Percentiles rank a stretch among this genome's conserved stretches.
phyloP scores from a whole-genome alignment of 495 filamentous ascomycete species.

The Hypoxylon cercidicola region DNA sequence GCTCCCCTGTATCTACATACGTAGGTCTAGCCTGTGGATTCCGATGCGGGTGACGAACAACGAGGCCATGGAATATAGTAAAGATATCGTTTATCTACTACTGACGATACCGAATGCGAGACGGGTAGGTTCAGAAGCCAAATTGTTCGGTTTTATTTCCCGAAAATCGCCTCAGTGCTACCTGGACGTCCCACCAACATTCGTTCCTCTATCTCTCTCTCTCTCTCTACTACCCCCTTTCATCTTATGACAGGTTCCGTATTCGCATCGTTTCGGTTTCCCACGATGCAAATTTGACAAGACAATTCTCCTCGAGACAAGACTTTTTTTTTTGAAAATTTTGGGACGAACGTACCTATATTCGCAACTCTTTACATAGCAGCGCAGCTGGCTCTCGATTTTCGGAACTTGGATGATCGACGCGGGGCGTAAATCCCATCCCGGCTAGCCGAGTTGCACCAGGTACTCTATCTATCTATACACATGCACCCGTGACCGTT shows the following conservation, averaged over 20 bases:
- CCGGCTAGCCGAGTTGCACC: constrained; percentile 7
- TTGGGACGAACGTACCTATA: too few species aligned
- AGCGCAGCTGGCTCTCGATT: constrained; percentile 23
- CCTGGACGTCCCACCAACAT: not conserved
- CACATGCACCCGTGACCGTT: too few species aligned
- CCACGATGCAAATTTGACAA: constrained; percentile 19
- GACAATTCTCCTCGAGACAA: too few species aligned
- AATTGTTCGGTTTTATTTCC: constrained; percentile 11
- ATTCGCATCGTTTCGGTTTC: not conserved
- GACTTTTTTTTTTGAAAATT: too few species aligned
- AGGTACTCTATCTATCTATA: too few species aligned
- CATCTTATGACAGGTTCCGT: not conserved
- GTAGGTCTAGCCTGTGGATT: too few species aligned
- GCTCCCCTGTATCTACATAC: not conserved
- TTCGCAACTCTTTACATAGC: not conserved
- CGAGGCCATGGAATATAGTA: too few species aligned
- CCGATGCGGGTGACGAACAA: too few species aligned
- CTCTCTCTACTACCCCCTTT: not conserved
- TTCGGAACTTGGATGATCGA: constrained; percentile 23
- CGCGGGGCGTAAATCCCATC: constrained; percentile 25
- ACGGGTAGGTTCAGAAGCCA: not conserved
- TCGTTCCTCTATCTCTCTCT: constrained; percentile 7
- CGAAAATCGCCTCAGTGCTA: not conserved
- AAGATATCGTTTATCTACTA: too few species aligned
- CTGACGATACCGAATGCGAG: too few species aligned